Evolutionary conservation across 2,329 filamentous ascomycete species (phyloP).

Genomic region (Fonsecaea pugnacius): DNA sequence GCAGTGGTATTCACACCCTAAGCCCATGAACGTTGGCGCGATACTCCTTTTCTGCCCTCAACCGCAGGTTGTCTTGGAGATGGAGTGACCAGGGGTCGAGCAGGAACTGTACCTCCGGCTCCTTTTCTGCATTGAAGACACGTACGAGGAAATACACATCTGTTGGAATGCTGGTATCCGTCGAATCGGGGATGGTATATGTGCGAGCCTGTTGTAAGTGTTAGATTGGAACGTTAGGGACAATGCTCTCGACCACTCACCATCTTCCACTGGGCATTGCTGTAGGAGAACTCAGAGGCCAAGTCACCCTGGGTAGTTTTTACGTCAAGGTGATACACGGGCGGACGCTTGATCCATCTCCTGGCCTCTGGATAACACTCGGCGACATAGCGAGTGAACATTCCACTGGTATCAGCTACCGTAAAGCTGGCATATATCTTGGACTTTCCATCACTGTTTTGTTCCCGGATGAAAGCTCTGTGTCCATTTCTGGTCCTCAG

Average conservation of each 20-base stretch:
- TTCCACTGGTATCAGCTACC: slow-evolving; percentile 2
- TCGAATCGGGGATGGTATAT: slow-evolving; percentile 8
- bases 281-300: slow-evolving; percentile 9
- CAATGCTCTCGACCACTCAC: background rate
- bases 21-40: background rate
- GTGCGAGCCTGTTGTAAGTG: slow-evolving; percentile 1
- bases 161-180: slow-evolving; percentile 1
- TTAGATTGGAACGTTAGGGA: background rate
- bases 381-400: slow-evolving; percentile 15
- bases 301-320: slow-evolving; percentile 12
- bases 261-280: slow-evolving; percentile 20
- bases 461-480: slow-evolving; percentile 1
- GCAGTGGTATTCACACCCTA: background rate
- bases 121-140: slow-evolving; percentile 6
- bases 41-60: slow-evolving; percentile 18
- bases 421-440: slow-evolving; percentile 19
- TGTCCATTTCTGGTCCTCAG: slow-evolving; percentile 8
- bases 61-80: slow-evolving; percentile 5
- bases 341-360: slow-evolving; percentile 14
- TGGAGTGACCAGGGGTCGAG: slow-evolving; percentile 15
- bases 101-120: slow-evolving; percentile 7
- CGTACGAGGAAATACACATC: slow-evolving; percentile 19
- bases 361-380: slow-evolving; percentile 7
- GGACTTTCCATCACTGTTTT: slow-evolving; percentile 4
- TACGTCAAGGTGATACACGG: slow-evolving; percentile 19